These are phyloP conservation scores for Blepharisma undulans DNA, from an alignment of 169 alveolate species.

Conservation along the genomic window DNA sequence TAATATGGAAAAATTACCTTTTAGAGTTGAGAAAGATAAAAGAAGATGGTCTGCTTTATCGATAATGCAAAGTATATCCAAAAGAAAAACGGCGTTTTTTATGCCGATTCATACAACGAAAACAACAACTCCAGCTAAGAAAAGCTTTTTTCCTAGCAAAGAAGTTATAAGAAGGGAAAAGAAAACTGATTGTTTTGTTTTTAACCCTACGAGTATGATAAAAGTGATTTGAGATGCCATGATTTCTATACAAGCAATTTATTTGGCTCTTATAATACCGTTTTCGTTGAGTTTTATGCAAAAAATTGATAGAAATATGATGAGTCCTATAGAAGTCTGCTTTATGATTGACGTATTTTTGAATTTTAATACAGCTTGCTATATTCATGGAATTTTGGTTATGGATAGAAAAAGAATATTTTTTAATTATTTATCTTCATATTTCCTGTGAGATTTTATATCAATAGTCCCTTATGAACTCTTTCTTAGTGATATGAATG, in stretches of 20 bases:
- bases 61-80: neutral
- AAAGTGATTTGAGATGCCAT: neutral
- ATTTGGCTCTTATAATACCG: neutral
- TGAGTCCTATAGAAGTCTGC: conserved; percentile 42
- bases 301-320: neutral
- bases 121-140: neutral
- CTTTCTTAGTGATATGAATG: neutral
- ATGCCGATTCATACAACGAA: neutral
- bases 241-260: neutral
- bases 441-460: conserved; percentile 52
- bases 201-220: neutral
- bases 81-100: neutral
- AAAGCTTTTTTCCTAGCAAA: neutral
- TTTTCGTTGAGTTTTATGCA: neutral
- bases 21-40: neutral
- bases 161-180: neutral
- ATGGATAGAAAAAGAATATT: conserved; percentile 46
- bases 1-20: neutral
- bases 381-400: conserved; percentile 51
- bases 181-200: neutral
- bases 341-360: conserved; percentile 56
- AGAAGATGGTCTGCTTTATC: neutral
- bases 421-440: conserved; percentile 40
- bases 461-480: conserved; percentile 51
- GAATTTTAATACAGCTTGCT: conserved; percentile 58